These are phyloP conservation scores for Strobilomyces dryophilus DNA, from an alignment of 768 basidiomycete genomes.

Conservation along the genomic window DNA sequence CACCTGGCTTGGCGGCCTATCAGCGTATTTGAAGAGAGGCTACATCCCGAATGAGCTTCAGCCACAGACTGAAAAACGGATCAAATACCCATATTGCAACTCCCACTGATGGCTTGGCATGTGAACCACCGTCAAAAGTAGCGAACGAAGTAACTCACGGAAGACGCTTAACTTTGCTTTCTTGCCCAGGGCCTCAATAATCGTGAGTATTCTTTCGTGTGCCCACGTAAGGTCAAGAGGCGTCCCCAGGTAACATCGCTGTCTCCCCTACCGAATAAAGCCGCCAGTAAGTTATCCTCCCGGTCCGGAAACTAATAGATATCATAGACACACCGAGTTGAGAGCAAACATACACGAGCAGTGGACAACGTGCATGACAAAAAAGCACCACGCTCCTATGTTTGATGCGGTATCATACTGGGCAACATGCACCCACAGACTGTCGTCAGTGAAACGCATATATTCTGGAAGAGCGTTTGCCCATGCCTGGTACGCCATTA, in stretches of 20 bases:
- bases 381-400: constrained; percentile 79
- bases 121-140: constrained; percentile 16
- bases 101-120: constrained; percentile 46
- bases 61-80: constrained; percentile 21
- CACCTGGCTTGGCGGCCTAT: constrained; percentile 46
- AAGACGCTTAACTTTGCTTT: constrained; percentile 42
- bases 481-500: constrained; percentile 50
- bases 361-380: constrained; percentile 68
- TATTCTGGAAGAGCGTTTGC: constrained; percentile 61
- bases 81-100: constrained; percentile 55
- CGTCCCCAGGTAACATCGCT: constrained; percentile 28
- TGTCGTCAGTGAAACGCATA: constrained; percentile 68
- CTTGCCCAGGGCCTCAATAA: constrained; percentile 37
- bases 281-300: not conserved
- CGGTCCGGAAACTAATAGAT: not conserved
- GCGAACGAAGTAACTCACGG: constrained; percentile 39
- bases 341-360: constrained; percentile 65
- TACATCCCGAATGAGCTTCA: constrained; percentile 26
- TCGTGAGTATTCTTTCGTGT: constrained; percentile 36
- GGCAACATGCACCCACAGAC: constrained; percentile 59
- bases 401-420: constrained; percentile 82
- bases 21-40: constrained; percentile 64
- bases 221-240: constrained; percentile 31
- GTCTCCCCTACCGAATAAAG: constrained; percentile 23
- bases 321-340: constrained; percentile 47